phyloP scores from a whole-genome alignment of 495 filamentous ascomycete species.

The Aspergillus panamensis region DNA sequence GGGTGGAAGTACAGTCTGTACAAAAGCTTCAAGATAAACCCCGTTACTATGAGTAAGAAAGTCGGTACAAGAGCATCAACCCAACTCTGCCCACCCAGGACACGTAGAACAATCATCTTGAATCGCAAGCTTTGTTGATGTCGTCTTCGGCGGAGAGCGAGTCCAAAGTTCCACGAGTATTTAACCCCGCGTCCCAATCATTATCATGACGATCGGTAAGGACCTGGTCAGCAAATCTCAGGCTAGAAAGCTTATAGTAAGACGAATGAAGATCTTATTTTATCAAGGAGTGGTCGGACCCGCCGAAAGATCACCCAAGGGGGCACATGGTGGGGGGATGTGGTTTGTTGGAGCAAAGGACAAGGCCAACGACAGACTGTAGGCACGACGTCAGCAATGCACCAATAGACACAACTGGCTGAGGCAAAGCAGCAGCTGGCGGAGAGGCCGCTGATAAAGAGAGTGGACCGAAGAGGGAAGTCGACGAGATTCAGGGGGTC shows the following conservation, averaged over 20 bases:
- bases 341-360: too few relatives aligned
- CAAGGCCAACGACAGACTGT: too few relatives aligned
- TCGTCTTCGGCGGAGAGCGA: background rate
- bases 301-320: background rate
- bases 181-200: background rate
- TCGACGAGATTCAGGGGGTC: background rate
- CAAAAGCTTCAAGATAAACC: constrained; percentile 12
- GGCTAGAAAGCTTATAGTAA: background rate
- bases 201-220: background rate
- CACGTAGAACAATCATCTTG: background rate
- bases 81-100: background rate
- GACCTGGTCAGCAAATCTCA: background rate
- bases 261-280: background rate
- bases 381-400: too few relatives aligned
- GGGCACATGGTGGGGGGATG: background rate
- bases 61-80: background rate
- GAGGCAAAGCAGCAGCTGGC: background rate
- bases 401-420: background rate
- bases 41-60: background rate
- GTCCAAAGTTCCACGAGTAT: background rate
- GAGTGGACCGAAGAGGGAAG: background rate
- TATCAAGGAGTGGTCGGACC: constrained; percentile 4
- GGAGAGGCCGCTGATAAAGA: background rate
- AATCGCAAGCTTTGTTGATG: background rate
- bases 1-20: constrained; percentile 35